A percentile compares a stretch with the other conserved stretches of the same genome.
Conservation (phyloP, 2,329 filamentous ascomycete species). For the Fusarium sp. region DNA sequence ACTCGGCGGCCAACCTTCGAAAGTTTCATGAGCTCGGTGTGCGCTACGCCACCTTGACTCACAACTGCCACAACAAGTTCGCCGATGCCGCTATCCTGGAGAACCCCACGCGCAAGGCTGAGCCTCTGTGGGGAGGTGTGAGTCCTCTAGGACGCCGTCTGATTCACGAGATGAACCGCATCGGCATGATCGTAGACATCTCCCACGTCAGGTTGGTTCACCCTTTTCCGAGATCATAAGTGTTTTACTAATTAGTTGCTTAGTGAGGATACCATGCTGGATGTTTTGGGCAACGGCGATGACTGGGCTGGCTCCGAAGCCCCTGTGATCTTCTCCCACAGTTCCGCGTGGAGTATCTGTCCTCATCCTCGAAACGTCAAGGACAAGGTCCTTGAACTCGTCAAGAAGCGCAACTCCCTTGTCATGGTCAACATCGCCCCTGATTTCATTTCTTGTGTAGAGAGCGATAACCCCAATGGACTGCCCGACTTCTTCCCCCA, state of each 20-base stretch:
- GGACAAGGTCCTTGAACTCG: conserved; percentile 79
- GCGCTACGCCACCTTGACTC: conserved; percentile 86
- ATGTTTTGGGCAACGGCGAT: conserved; percentile 72
- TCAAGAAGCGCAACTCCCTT: conserved; percentile 74
- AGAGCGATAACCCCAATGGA: conserved; percentile 64
- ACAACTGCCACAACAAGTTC: conserved; percentile 91
- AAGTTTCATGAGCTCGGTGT: conserved; percentile 80
- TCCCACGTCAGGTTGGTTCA: conserved; percentile 65
- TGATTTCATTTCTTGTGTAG: conserved; percentile 79
- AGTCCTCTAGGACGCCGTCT: conserved; percentile 72
- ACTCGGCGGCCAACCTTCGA: conserved; percentile 77
- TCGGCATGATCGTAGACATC: conserved; percentile 94
- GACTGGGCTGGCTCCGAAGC: conserved; percentile 76
- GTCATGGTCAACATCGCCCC: conserved; percentile 94
- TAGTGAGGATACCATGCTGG: conserved; percentile 80
- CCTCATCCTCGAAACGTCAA: conserved; percentile 91
- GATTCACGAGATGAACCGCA: conserved; percentile 88
- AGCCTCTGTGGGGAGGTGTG: conserved; percentile 74
- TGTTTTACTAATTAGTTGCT: conserved; percentile 1
- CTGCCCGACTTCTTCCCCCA: conserved; percentile 71
- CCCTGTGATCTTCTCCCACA: conserved; percentile 89
- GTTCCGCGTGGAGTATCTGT: conserved; percentile 79
- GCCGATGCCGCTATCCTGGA: conserved; percentile 81
- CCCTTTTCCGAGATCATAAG: not conserved
- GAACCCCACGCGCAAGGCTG: conserved; percentile 57